Conservation (phyloP, 768 basidiomycete genomes). For the Termitomyces bulborhizus region DNA sequence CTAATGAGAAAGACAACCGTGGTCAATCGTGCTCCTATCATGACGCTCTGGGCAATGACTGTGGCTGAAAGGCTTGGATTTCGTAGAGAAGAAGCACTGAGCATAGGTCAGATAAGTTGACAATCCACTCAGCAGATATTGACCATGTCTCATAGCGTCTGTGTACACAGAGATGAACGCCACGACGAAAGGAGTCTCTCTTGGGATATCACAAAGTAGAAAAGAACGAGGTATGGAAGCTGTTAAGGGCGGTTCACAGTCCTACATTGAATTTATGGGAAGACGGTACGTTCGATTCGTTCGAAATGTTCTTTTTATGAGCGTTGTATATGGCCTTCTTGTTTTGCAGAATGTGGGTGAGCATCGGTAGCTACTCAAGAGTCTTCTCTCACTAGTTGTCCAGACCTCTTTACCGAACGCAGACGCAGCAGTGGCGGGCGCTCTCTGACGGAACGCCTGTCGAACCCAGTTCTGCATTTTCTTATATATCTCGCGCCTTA, state of each 20-base stretch:
- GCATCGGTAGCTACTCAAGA: neutral
- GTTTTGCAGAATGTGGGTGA: constrained; percentile 11
- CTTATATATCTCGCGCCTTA: constrained; percentile 77
- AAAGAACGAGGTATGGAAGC: constrained; percentile 53
- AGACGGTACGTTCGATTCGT: constrained; percentile 38
- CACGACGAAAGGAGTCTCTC: constrained; percentile 72
- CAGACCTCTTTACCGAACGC: constrained; percentile 78
- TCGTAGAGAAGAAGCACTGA: constrained; percentile 81
- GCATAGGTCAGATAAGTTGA: constrained; percentile 55
- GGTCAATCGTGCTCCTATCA: constrained; percentile 88
- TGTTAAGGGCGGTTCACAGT: constrained; percentile 55
- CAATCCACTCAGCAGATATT: neutral
- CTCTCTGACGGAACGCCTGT: constrained; percentile 66
- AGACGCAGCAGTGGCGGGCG: constrained; percentile 73
- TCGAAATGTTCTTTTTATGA: neutral
- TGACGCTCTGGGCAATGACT: constrained; percentile 89
- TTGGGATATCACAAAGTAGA: constrained; percentile 66
- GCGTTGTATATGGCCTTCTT: constrained; percentile 25
- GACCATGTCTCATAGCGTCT: constrained; percentile 47
- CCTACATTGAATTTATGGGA: constrained; percentile 84
- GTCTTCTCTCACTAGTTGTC: neutral
- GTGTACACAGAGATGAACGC: constrained; percentile 95
- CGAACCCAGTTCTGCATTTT: constrained; percentile 68
- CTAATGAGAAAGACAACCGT: constrained; percentile 57
- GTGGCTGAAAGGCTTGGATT: constrained; percentile 88